These are phyloP conservation scores for Pythium aphanidermatum DNA, from an alignment of 352 stramenopile species.

Conservation along the genomic window DNA sequence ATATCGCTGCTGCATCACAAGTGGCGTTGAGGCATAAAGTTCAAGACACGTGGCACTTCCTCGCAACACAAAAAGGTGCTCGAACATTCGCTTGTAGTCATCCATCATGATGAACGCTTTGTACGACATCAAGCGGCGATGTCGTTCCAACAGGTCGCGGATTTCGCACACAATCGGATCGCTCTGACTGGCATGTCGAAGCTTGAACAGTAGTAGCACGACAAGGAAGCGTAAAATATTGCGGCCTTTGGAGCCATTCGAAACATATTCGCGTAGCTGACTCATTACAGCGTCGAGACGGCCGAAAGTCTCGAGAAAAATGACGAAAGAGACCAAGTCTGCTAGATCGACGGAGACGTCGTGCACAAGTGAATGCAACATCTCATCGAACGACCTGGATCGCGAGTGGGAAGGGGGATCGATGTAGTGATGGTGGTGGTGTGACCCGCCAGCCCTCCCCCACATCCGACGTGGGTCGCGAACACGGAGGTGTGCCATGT, in stretches of 20 bases:
- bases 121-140: conserved; percentile 8
- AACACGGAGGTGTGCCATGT: conserved; percentile 1
- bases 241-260: conserved; percentile 30
- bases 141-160: conserved; percentile 31
- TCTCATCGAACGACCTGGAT: conserved; percentile 16
- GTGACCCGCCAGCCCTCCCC: too few relatives aligned
- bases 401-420: conserved; percentile 15
- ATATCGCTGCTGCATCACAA: conserved; percentile 15
- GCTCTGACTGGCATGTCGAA: conserved; percentile 9
- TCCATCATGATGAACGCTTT: conserved; percentile 30
- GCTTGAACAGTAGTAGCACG: conserved; percentile 52
- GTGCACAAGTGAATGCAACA: conserved; percentile 17
- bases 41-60: conserved; percentile 24
- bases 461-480: conserved; percentile 24
- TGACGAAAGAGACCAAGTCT: conserved; percentile 57
- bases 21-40: conserved; percentile 9
- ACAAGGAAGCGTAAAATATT: conserved; percentile 51
- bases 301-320: conserved; percentile 69
- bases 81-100: conserved; percentile 49
- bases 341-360: conserved; percentile 33
- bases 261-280: conserved; percentile 37
- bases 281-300: conserved; percentile 56
- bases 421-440: too few relatives aligned
- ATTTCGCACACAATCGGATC: conserved; percentile 10
- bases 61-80: conserved; percentile 40